Evolutionary conservation across 225 moss, liverwort and hornwort species (phyloP), one percentile per base, ranked within the genome.

Genomic region (Physcomitrium patens): DNA sequence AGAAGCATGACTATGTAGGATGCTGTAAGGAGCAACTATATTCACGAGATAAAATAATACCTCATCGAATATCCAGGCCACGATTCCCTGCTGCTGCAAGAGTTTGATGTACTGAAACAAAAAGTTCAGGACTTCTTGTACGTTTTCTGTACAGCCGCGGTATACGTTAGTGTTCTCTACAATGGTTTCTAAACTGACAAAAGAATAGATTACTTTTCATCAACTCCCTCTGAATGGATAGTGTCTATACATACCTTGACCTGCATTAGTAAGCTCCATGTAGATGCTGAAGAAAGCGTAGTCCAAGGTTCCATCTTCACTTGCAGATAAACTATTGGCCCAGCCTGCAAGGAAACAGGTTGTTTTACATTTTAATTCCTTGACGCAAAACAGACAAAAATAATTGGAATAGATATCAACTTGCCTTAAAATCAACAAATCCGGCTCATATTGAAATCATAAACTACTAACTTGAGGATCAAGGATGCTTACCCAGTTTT

Each of bases 221-320:
- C 31, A 4, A 7, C 16, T 24, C 23, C 24, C 44, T 56, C 46
- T 6, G 5, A 26, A 43, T 53, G 17, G 52, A 22, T 44, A 51
- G 37, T 41, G 24, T 10, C 9, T 27, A 49, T 23, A 47, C 70
- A 23, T 74, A 93, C 95, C 96, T 90, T 97, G 97, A 27, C 97
- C 97, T 69, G 89, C 78, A 76, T 97, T 91, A 23, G 94, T 94
- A 23, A 97, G 91, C 78, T 97, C 97, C 73, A 97, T 85, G 75
- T 89, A 91, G 58, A 97, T 75, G 45, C 86, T 89, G 82, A 97
- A 93, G 76, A 97, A 97, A 5, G 91, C 87, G 9, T 84, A 93
- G 71, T 92, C 90, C 37, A 78, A 17, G 28, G 81, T 87, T 70
- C 97, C 91, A 79, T 97, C 83, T 76, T 97, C 97, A 31, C 92